phyloP scores from a whole-genome alignment of 345 rosid species.

The Citrus mangshanensis region DNA sequence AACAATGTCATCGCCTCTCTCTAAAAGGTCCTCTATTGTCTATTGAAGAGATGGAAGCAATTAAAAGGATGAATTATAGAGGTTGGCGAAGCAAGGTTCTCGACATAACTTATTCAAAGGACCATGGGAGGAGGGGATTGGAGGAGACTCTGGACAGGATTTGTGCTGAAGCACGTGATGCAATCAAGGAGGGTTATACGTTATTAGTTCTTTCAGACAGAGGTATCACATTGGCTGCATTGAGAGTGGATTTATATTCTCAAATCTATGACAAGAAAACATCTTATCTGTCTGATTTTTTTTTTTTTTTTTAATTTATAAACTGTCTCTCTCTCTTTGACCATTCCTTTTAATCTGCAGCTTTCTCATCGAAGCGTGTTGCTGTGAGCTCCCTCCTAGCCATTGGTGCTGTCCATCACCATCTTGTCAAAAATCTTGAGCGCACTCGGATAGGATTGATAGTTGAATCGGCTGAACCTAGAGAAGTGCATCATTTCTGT shows the following conservation, averaged over 20 bases:
- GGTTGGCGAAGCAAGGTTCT: constrained; percentile 91
- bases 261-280: background rate
- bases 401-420: constrained; percentile 97
- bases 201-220: constrained; percentile 91
- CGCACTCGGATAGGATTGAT: constrained; percentile 92
- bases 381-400: constrained; percentile 98
- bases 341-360: constrained; percentile 30
- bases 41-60: constrained; percentile 73
- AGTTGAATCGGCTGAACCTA: constrained; percentile 97
- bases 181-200: constrained; percentile 83
- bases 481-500: constrained; percentile 99
- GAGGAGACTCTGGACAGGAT: constrained; percentile 88
- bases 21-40: constrained; percentile 84
- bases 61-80: constrained; percentile 85
- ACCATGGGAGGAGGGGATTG: constrained; percentile 79
- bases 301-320: background rate
- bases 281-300: background rate
- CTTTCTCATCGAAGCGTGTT: constrained; percentile 74
- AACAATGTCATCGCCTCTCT: constrained; percentile 95
- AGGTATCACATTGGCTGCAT: constrained; percentile 47
- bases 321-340: background rate
- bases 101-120: constrained; percentile 84
- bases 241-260: background rate
- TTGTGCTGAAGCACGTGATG: constrained; percentile 81
- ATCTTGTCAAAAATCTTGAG: constrained; percentile 81